A percentile compares a stretch with the other conserved stretches of the same genome.
Conservation (phyloP, 768 basidiomycete genomes). For the Pleurotus ostreatus region DNA sequence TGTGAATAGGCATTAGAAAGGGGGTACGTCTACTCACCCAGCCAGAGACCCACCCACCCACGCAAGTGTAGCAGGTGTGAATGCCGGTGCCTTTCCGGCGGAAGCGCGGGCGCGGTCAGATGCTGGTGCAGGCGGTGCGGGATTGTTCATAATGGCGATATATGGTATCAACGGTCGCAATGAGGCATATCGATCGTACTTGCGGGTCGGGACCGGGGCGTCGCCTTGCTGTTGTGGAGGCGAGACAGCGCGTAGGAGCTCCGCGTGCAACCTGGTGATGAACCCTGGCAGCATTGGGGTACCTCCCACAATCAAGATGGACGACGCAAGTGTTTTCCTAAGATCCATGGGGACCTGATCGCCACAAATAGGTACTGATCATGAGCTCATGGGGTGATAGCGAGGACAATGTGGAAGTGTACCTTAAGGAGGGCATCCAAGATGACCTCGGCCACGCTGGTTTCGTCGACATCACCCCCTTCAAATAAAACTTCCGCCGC, state of each 20-base stretch:
- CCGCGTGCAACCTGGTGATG: slow-evolving; percentile 79
- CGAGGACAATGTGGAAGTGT: slow-evolving; percentile 11
- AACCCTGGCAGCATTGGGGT: slow-evolving; percentile 92
- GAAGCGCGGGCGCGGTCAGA: slow-evolving; percentile 53
- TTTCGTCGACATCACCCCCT: slow-evolving; percentile 84
- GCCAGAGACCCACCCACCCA: slow-evolving; percentile 96
- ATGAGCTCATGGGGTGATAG: neutral
- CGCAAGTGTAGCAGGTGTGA: slow-evolving; percentile 71
- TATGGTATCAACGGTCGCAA: slow-evolving; percentile 69
- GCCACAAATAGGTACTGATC: neutral
- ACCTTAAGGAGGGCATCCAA: slow-evolving; percentile 81
- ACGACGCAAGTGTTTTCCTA: slow-evolving; percentile 76
- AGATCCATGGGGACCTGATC: slow-evolving; percentile 85
- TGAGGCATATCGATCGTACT: slow-evolving; percentile 70
- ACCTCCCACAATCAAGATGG: slow-evolving; percentile 85
- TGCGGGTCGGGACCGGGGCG: slow-evolving; percentile 33
- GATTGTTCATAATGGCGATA: slow-evolving; percentile 85
- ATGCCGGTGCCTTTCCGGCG: slow-evolving; percentile 85
- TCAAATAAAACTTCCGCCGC: slow-evolving; percentile 90
- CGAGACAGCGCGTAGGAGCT: slow-evolving; percentile 63
- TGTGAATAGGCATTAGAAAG: neutral
- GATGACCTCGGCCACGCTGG: slow-evolving; percentile 77
- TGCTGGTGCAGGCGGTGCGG: slow-evolving; percentile 49
- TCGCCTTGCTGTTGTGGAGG: slow-evolving; percentile 22
- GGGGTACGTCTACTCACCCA: slow-evolving; percentile 51